Evolutionary conservation across 1,284 basidiomycete species (phyloP), one percentile per base, ranked within the genome.

Genomic region (Farysia itapuensis): DNA sequence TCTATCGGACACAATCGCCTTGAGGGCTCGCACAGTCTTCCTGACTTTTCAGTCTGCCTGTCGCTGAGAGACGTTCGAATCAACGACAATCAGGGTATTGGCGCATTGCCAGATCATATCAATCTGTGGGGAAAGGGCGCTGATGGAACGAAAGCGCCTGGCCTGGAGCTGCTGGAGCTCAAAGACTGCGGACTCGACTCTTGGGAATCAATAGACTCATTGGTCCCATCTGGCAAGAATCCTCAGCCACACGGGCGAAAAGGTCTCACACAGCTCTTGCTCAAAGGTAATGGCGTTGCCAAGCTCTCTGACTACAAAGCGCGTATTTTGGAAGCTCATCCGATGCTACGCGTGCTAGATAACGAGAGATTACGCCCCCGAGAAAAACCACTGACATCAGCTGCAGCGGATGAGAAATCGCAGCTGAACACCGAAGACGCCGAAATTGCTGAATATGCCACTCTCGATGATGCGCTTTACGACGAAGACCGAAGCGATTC

Each of bases 11-110:
- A 72, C 44, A 75, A 75, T 39, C 39, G 34, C 23, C 48, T 75
- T 4, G 15, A 21, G n/a, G 46, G 47, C 18, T 28, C 32, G 20
- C 25, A 45, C 8, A 47, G 36, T 21, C 30, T 75, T 7, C 72
- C 72, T 2, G 74, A 75, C 43, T 67, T 73, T n/a, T 63, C 67
- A 15, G 38, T 60, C 2, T 68, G 71, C 22, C 23, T 56, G 5
- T 34, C 54, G 8, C 37, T 75, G 31, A 61, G 72, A 19, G 72
- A 75, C 32, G 70, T 75, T 31, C 40, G 72, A 2, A 39, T 75
- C 26, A 49, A 51, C 35, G 56, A 66, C 21, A 75, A 75, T 30
- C 35, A 34, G 2, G 18, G 43, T 2, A 42, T 75, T 9, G 24
- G 18, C 13, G 15, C 11, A 2, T 34, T 75, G 11, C 74, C 74